Base-by-base conservation (phyloP, 2,329 filamentous ascomycete genomes). In the Aspergillus candidus region DNA sequence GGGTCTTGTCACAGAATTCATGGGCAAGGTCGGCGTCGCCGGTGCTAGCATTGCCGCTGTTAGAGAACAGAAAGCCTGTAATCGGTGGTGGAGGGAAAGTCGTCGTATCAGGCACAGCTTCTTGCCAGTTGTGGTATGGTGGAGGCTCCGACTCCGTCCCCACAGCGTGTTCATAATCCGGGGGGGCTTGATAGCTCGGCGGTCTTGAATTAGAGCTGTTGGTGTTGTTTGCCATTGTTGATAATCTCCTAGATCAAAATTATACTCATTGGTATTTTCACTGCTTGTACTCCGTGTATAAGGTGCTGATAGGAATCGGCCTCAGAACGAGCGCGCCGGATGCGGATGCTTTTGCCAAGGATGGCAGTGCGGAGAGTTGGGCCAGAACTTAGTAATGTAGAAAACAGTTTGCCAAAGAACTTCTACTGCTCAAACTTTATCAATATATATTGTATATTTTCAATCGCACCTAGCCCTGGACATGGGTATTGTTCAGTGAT, bases 71-170 rank as follows among this genome's bases (percentile, higher is more conserved):
- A 52, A 79, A 71, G 13, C 71, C 70, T 30, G 79, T 64, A 2
- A 73, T 69, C 6, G 80, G 80, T 1, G 80, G 79, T 22, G 79
- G 79, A 3, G 79, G 79, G 8, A 83, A 70, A n/a, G 73, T 67
- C 4, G 77, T 61, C 12, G 71, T 81, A 54, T 83, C 79, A 5
- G 79, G 78, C 4, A 82, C 72, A 2, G 74, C 68, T 33, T 67
- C 63, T 41, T 77, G 73, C 80, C 80, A 83, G 61, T 80, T 77
- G 59, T 82, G 79, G 54, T 81, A 80, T 18, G 76, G 73, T 13
- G 77, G 77, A 11, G 77, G 40, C 11, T 32, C 32, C 34, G 77
- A 17, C 67, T 62, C 37, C 4, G 37, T 35, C 35, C 14, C 4
- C 7, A 29, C 35, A 35, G 17, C 14, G 32, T 33, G 13, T 35